These are phyloP conservation scores for Dendrothele bispora DNA, from an alignment of 768 basidiomycete genomes.

Conservation along the genomic window DNA sequence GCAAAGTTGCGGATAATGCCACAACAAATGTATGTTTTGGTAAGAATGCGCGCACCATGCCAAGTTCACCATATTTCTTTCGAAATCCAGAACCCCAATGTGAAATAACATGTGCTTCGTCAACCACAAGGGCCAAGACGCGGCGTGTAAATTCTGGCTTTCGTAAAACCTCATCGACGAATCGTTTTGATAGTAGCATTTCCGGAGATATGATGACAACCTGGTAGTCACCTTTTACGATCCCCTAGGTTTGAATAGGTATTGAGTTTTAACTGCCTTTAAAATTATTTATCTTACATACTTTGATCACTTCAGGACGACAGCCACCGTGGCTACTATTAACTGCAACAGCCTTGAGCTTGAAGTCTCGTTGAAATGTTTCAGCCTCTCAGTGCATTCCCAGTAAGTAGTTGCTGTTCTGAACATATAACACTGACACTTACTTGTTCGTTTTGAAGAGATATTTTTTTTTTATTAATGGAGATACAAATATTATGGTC, in stretches of 20 bases:
- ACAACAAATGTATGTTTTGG: slow-evolving; percentile 11
- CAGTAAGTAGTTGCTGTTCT: too few relatives aligned
- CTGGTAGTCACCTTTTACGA: slow-evolving; percentile 3
- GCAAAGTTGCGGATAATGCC: slow-evolving; percentile 18
- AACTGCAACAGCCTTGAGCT: background rate
- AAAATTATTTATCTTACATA: too few relatives aligned
- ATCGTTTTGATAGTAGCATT: slow-evolving; percentile 16
- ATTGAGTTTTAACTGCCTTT: too few relatives aligned
- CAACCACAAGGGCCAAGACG: slow-evolving; percentile 15
- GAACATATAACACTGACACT: too few relatives aligned
- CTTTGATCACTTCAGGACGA: background rate
- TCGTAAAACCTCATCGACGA: slow-evolving; percentile 10
- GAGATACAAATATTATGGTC: slow-evolving; percentile 37
- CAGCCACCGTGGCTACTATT: background rate
- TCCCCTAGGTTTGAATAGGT: too few relatives aligned
- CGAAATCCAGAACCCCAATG: slow-evolving; percentile 23
- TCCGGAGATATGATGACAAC: slow-evolving; percentile 18
- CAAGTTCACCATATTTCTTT: slow-evolving; percentile 15
- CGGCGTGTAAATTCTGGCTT: slow-evolving; percentile 5
- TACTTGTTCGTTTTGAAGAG: slow-evolving; percentile 37
- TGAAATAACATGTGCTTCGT: slow-evolving; percentile 22
- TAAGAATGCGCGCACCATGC: slow-evolving; percentile 12
- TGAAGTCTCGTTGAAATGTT: background rate
- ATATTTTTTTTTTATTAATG: too few relatives aligned
- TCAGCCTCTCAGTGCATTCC: too few relatives aligned